phyloP scores from a whole-genome alignment of 805 yeast species.

The Yarrowia keelungensis region DNA sequence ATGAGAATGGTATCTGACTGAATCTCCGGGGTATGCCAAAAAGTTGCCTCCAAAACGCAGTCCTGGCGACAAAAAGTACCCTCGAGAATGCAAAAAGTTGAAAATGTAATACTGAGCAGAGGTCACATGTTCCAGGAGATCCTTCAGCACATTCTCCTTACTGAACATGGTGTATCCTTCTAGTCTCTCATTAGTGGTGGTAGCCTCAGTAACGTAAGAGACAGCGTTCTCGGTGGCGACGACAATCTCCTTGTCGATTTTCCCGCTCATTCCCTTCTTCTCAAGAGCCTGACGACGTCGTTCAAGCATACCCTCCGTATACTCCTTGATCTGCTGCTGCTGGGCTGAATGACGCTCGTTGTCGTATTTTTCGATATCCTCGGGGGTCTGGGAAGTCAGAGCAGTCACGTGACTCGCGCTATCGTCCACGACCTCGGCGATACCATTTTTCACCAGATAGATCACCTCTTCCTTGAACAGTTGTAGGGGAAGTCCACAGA shows the following conservation, averaged over 20 bases:
- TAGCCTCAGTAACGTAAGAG: conserved; percentile 13
- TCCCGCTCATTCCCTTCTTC: conserved; percentile 39
- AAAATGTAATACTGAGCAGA: conserved; percentile 51
- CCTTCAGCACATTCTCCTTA: conserved; percentile 9
- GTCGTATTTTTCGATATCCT: conserved; percentile 41
- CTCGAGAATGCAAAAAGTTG: conserved; percentile 53
- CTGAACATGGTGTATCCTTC: conserved; percentile 22
- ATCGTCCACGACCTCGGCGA: conserved; percentile 56
- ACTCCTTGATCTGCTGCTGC: conserved; percentile 42
- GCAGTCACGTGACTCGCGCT: conserved; percentile 47
- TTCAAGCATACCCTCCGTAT: conserved; percentile 42
- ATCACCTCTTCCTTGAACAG: conserved; percentile 74
- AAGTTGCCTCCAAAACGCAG: conserved; percentile 88
- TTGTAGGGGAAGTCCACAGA: conserved; percentile 81
- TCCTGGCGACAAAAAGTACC: conserved; percentile 78
- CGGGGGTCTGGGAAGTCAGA: conserved; percentile 39
- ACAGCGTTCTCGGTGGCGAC: conserved; percentile 2
- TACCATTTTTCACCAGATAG: conserved; percentile 62
- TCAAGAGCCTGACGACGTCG: conserved; percentile 42
- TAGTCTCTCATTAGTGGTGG: conserved; percentile 1
- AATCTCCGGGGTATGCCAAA: conserved; percentile 94
- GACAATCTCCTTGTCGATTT: conserved; percentile 11
- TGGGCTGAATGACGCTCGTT: conserved; percentile 41
- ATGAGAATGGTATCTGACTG: conserved; percentile 88
- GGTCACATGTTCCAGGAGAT: conserved; percentile 5